phyloP scores from a whole-genome alignment of 768 basidiomycete genomes.

The Termitomyces sp. region DNA sequence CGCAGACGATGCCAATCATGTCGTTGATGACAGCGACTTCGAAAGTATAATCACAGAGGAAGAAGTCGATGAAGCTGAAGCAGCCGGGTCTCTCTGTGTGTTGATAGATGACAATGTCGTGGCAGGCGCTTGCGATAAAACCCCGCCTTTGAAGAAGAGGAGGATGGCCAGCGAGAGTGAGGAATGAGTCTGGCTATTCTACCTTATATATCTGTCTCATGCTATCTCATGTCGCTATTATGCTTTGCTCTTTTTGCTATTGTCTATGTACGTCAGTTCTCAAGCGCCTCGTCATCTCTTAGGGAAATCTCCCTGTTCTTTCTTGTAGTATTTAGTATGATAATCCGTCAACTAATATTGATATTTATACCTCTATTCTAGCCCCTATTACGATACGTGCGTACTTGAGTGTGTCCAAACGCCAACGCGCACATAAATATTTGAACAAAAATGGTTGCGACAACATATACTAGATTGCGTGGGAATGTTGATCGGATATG shows the following conservation, averaged over 20 bases:
- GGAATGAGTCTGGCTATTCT: slow-evolving; percentile 8
- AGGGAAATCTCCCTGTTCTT: slow-evolving; percentile 16
- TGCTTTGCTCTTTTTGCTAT: slow-evolving; percentile 12
- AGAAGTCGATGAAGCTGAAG: slow-evolving; percentile 21
- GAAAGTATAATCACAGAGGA: slow-evolving; percentile 24
- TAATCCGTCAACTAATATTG: slow-evolving; percentile 8
- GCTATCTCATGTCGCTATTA: slow-evolving; percentile 14
- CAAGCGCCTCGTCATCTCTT: slow-evolving; percentile 13
- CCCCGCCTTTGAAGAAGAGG: slow-evolving; percentile 48
- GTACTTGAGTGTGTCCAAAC: slow-evolving; percentile 8
- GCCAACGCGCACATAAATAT: not conserved
- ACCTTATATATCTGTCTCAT: slow-evolving; percentile 13
- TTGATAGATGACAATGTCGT: not conserved
- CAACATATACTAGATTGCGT: slow-evolving; percentile 17
- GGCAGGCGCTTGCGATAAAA: slow-evolving; percentile 16
- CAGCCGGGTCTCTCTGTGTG: slow-evolving; percentile 2
- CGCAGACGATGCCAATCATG: slow-evolving; percentile 22
- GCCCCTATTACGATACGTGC: slow-evolving; percentile 7
- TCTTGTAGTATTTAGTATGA: slow-evolving; percentile 10
- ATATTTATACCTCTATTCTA: slow-evolving; percentile 8
- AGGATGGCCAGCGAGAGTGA: slow-evolving; percentile 29
- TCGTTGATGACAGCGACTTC: slow-evolving; percentile 25
- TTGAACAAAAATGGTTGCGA: slow-evolving; percentile 1
- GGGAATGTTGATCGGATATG: slow-evolving; percentile 19
- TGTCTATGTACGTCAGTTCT: slow-evolving; percentile 7